These are phyloP conservation scores for Glycyrrhiza uralensis DNA, from an alignment of 306 rosid genomes.

Conservation along the genomic window DNA sequence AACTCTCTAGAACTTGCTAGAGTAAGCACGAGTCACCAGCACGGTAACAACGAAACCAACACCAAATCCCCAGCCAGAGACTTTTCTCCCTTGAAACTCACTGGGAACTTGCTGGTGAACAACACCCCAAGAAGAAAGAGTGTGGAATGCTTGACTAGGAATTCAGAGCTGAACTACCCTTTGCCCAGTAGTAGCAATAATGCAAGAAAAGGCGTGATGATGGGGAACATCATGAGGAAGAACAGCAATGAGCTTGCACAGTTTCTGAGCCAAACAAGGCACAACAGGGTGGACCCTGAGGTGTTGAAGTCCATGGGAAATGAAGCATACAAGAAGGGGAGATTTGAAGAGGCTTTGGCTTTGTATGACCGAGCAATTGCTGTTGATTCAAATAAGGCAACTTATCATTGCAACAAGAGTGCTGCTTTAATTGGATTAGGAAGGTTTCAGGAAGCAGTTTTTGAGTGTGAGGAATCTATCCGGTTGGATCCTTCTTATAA, in stretches of 20 bases:
- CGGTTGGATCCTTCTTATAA: constrained; percentile 66
- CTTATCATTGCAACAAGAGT: constrained; percentile 70
- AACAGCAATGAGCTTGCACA: constrained; percentile 41
- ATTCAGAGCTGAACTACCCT: constrained; percentile 25
- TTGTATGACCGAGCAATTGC: constrained; percentile 70
- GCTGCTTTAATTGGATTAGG: constrained; percentile 82
- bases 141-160: constrained; percentile 22
- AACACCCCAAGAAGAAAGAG: constrained; percentile 41
- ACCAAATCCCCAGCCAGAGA: constrained; percentile 23
- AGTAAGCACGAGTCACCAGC: constrained; percentile 23
- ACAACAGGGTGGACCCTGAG: constrained; percentile 57
- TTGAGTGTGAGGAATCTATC: constrained; percentile 67
- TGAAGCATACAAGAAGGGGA: constrained; percentile 61
- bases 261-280: constrained; percentile 20
- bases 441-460: constrained; percentile 61
- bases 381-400: constrained; percentile 65
- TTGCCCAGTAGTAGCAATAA: neutral
- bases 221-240: constrained; percentile 76
- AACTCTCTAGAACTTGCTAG: constrained; percentile 39
- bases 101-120: constrained; percentile 40
- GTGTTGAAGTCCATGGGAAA: constrained; percentile 74
- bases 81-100: constrained; percentile 47
- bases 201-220: constrained; percentile 38
- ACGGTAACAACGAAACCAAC: constrained; percentile 24
- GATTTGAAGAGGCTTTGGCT: constrained; percentile 65